A percentile compares a stretch with the other conserved stretches of the same genome.
Conservation (phyloP, 805 yeast species). For the Kodamaea kaohsiungensis region DNA sequence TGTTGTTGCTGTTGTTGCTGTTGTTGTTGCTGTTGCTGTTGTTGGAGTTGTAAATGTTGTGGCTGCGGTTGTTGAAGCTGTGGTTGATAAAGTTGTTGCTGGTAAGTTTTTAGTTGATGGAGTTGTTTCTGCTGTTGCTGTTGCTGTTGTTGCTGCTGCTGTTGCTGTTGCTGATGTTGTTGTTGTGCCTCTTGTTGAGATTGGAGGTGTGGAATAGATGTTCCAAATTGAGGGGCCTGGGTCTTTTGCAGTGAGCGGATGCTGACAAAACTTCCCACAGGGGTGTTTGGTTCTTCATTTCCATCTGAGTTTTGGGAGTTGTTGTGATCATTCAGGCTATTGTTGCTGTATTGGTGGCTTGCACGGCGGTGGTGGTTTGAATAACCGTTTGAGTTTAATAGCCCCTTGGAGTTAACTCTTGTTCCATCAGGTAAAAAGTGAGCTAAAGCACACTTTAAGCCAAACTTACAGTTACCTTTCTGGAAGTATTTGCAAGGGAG, state of each 20-base stretch:
- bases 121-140: neutral
- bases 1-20: slow-evolving; percentile 5
- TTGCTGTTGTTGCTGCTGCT: neutral
- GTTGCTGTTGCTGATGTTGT: neutral
- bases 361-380: slow-evolving; percentile 3
- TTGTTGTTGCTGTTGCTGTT: neutral
- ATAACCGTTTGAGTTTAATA: slow-evolving; percentile 3
- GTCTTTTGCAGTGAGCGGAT: neutral
- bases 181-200: neutral
- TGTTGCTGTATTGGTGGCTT: slow-evolving; percentile 4
- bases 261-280: neutral
- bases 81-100: neutral
- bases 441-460: slow-evolving; percentile 90
- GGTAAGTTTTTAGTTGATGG: neutral
- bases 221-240: neutral
- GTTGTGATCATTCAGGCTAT: neutral
- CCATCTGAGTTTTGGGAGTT: neutral
- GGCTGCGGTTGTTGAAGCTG: neutral
- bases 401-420: slow-evolving; percentile 56
- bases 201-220: neutral
- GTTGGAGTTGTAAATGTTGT: neutral
- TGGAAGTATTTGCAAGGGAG: slow-evolving; percentile 90
- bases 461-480: slow-evolving; percentile 96
- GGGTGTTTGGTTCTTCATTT: neutral
- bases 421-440: slow-evolving; percentile 89